A percentile compares a stretch with the other conserved stretches of the same genome.
Evolutionary conservation across 2,329 filamentous ascomycete species (phyloP).

Genomic region (Parafenestella ontariensis): DNA sequence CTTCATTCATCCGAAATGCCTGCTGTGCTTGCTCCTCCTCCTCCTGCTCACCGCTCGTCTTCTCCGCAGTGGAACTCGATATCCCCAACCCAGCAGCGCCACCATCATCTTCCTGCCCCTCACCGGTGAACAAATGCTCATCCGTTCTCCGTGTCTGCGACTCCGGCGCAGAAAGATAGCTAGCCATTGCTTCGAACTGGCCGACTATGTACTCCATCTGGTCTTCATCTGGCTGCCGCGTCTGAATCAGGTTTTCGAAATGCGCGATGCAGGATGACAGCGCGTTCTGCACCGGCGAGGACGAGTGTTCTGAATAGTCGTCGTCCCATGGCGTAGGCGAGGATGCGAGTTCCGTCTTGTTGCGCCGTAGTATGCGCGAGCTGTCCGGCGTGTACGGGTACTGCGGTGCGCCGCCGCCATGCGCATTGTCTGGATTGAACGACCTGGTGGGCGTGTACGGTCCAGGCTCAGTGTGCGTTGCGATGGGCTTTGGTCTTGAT

Average conservation of each 20-base stretch:
- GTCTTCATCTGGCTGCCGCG: constrained; percentile 38
- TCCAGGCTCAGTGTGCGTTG: constrained; percentile 22
- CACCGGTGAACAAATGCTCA: constrained; percentile 28
- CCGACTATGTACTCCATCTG: constrained; percentile 45
- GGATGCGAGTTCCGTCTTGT: constrained; percentile 17
- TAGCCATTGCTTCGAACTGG: constrained; percentile 43
- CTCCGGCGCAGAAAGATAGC: constrained; percentile 36
- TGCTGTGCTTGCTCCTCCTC: constrained; percentile 5
- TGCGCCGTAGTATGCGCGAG: constrained; percentile 27
- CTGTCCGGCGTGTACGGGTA: constrained; percentile 46
- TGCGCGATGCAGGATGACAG: constrained; percentile 42
- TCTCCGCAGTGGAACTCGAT: constrained; percentile 1
- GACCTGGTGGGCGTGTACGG: constrained; percentile 33
- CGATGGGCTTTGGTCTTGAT: constrained; percentile 22
- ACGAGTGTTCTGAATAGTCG: constrained; percentile 18
- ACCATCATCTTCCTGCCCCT: too few species aligned
- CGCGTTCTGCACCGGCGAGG: constrained; percentile 39
- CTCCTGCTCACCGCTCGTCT: background rate
- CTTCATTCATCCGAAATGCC: constrained; percentile 11
- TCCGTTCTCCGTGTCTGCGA: constrained; percentile 27
- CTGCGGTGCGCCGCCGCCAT: constrained; percentile 22
- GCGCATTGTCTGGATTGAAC: constrained; percentile 13
- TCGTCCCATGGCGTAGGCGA: constrained; percentile 38
- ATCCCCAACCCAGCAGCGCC: background rate
- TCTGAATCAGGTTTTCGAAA: constrained; percentile 40